Conservation (phyloP, 2,329 filamentous ascomycete genomes). For the Alternaria arborescens region DNA sequence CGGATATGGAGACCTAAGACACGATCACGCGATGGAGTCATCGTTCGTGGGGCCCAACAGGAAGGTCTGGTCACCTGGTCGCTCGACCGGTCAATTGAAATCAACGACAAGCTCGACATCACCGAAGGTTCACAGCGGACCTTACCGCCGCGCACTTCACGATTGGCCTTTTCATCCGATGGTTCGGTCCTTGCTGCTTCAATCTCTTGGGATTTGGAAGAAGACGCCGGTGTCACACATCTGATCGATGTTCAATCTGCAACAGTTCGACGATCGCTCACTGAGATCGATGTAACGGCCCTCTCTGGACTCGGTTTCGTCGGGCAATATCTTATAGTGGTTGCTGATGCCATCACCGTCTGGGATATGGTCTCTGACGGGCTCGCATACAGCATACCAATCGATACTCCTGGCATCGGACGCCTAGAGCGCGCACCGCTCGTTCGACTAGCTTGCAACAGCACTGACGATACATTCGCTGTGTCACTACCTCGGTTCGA, state of each 20-base stretch:
- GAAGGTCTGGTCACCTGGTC: conserved; percentile 76
- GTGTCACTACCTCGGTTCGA: conserved; percentile 50
- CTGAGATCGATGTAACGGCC: conserved; percentile 71
- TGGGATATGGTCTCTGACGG: conserved; percentile 86
- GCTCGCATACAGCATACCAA: conserved; percentile 70
- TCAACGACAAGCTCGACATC: conserved; percentile 51
- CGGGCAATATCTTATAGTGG: conserved; percentile 75
- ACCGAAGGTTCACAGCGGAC: conserved; percentile 34
- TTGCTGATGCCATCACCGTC: conserved; percentile 77
- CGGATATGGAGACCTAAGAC: conserved; percentile 82
- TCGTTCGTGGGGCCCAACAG: conserved; percentile 63
- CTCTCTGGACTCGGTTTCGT: conserved; percentile 76
- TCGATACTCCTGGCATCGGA: conserved; percentile 53
- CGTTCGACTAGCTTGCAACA: conserved; percentile 74
- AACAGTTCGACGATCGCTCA: conserved; percentile 70
- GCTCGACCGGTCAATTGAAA: conserved; percentile 65
- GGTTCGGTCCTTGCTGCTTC: conserved; percentile 48
- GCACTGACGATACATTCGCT: conserved; percentile 58
- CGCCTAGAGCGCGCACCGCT: conserved; percentile 52
- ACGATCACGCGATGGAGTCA: conserved; percentile 72
- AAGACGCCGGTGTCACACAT: conserved; percentile 70
- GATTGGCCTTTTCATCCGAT: conserved; percentile 72
- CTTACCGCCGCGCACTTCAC: conserved; percentile 63
- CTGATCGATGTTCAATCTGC: conserved; percentile 79
- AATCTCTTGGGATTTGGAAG: conserved; percentile 43